phyloP scores from a whole-genome alignment of 768 basidiomycete species.

The Tricholoma furcatifolium region DNA sequence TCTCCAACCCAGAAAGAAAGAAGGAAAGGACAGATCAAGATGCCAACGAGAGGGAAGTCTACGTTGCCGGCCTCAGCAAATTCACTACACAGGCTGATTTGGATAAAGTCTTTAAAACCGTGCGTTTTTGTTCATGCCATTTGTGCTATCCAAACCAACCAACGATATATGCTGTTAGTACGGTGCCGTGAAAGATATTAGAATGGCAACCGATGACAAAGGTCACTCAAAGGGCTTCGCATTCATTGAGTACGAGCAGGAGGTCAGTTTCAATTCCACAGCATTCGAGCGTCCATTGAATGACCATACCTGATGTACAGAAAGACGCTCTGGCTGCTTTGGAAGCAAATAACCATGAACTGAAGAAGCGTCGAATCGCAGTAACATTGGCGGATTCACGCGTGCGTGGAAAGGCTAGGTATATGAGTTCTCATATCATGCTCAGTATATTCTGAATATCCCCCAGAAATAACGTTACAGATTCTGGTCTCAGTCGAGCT shows the following conservation, averaged over 20 bases:
- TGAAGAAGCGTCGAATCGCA: constrained; percentile 87
- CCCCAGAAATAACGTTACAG: constrained; percentile 40
- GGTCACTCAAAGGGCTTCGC: constrained; percentile 82
- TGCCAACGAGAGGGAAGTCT: constrained; percentile 81
- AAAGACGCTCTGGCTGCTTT: constrained; percentile 69
- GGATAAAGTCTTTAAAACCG: constrained; percentile 73
- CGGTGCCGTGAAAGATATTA: constrained; percentile 78
- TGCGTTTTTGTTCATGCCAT: constrained; percentile 34
- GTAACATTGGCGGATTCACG: constrained; percentile 85
- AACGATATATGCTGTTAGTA: constrained; percentile 47
- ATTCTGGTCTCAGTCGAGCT: constrained; percentile 53
- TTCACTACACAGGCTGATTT: constrained; percentile 79
- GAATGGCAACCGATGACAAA: constrained; percentile 71
- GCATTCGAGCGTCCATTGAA: neutral
- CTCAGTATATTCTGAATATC: neutral
- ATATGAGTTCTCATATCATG: constrained; percentile 13
- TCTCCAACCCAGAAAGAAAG: constrained; percentile 89
- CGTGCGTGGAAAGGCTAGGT: constrained; percentile 55
- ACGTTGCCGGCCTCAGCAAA: constrained; percentile 82
- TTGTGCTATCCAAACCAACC: neutral
- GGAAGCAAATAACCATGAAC: constrained; percentile 79
- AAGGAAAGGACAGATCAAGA: constrained; percentile 89
- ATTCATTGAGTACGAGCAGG: constrained; percentile 86
- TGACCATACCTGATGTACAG: constrained; percentile 32
- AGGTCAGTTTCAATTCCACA: constrained; percentile 44